Evolutionary conservation across 2,329 filamentous ascomycete species (phyloP), one percentile per base, ranked within the genome.

Genomic region (Diaporthe sp.): DNA sequence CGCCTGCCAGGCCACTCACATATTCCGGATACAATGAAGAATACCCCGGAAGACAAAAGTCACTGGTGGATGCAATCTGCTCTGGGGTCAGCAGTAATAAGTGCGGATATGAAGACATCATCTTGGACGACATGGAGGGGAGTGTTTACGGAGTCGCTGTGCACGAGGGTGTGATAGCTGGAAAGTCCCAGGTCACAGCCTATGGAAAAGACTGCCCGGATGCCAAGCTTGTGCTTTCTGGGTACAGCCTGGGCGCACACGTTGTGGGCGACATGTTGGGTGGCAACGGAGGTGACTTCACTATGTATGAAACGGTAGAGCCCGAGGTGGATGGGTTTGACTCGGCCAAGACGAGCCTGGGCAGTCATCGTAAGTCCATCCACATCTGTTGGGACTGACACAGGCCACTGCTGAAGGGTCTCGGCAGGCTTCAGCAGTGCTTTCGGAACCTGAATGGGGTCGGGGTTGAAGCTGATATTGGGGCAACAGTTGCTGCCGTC

Each of bases 221-320:
- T 19, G 8, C 68, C 5, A 51, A 55, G 27, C 68, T 70, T 12
- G 51, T 58, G n/a, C 15, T 71, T 4, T 42, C 47, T 6, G 68
- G 68, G 35, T 71, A 71, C 44, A 56, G 50, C 37, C 37, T 42
- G 6, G 68, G 51, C 1, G 68, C 68, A 13, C 35, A 61, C 7
- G 55, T 71, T 22, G 51, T 71, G 32, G 68, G 68, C 15, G 68
- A 71, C 39, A 71, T 71, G 27, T 32, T 70, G 47, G 35, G 35
- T 32, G 68, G 68, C 5, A 55, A 56, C 3, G 51, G 51, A 27
- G 68, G 51, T 22, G 68, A 27, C 37, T 63, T 37, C 25, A n/a
- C 15, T n/a, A 63, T 63, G 37, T 44, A 44, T 25, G 35, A 61
- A 15, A 63, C 58, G 17, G 37, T 37, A 30, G 39, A 63, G 39